Conservation (phyloP, 805 yeast species). For the Candida patagonica region DNA sequence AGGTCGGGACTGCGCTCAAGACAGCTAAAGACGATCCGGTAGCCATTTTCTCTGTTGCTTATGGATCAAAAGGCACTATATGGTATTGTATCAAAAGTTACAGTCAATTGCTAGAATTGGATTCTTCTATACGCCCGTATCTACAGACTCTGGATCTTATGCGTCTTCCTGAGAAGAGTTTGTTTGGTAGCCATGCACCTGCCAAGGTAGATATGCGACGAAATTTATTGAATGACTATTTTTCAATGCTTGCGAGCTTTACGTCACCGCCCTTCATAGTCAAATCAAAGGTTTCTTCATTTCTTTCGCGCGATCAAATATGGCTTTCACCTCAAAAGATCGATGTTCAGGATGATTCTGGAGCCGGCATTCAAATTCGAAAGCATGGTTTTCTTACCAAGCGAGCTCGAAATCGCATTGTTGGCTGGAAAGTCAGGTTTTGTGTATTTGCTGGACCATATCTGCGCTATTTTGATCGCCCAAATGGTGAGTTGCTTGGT, state of each 20-base stretch:
- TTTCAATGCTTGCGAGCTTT: slow-evolving; percentile 44
- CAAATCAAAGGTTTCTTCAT: slow-evolving; percentile 47
- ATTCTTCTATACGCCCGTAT: slow-evolving; percentile 41
- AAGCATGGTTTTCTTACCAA: slow-evolving; percentile 61
- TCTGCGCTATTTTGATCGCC: slow-evolving; percentile 47
- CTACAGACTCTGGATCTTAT: slow-evolving; percentile 33
- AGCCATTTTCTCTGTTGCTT: slow-evolving; percentile 54
- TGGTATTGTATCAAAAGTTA: slow-evolving; percentile 66
- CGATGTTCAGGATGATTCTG: background rate
- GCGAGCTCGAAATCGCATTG: slow-evolving; percentile 55
- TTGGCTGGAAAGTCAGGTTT: slow-evolving; percentile 63
- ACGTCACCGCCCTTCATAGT: slow-evolving; percentile 50
- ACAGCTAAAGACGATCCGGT: slow-evolving; percentile 41
- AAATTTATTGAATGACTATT: slow-evolving; percentile 47
- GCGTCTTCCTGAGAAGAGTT: slow-evolving; percentile 50
- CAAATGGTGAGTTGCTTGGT: slow-evolving; percentile 48
- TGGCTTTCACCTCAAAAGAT: no score
- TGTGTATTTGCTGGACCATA: slow-evolving; percentile 54
- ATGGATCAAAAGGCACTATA: slow-evolving; percentile 50
- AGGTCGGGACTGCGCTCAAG: slow-evolving; percentile 19
- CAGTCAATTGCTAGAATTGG: slow-evolving; percentile 52
- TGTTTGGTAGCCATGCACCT: slow-evolving; percentile 55
- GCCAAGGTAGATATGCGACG: slow-evolving; percentile 54
- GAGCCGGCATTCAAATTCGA: slow-evolving; percentile 43
- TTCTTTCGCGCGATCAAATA: slow-evolving; percentile 58